Evolutionary conservation across 768 basidiomycete species (phyloP).

Genomic region (Termitomyces heimii): DNA sequence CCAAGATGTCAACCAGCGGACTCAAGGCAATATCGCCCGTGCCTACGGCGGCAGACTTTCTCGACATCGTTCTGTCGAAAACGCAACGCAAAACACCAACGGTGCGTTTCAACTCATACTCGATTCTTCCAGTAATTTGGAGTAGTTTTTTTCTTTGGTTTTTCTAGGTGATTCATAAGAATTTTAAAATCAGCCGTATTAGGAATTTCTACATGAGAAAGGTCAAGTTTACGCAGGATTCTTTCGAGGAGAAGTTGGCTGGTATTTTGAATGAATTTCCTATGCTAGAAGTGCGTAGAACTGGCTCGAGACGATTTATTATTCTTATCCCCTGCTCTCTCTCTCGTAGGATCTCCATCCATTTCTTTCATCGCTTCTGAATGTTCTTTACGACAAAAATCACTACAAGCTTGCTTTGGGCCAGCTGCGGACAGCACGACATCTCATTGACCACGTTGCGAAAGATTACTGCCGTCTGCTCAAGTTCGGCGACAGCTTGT

Average conservation of each 20-base stretch:
- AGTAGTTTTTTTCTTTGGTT: not conserved
- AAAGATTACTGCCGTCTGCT: slow-evolving; percentile 96
- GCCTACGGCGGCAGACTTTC: slow-evolving; percentile 89
- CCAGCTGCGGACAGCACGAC: slow-evolving; percentile 90
- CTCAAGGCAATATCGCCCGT: slow-evolving; percentile 98
- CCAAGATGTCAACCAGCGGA: slow-evolving; percentile 73
- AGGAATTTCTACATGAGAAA: slow-evolving; percentile 99
- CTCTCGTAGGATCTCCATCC: slow-evolving; percentile 85
- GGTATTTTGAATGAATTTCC: slow-evolving; percentile 96
- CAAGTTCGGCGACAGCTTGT: slow-evolving; percentile 97
- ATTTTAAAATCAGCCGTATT: slow-evolving; percentile 99
- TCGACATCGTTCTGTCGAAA: slow-evolving; percentile 90
- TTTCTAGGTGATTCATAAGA: slow-evolving; percentile 92
- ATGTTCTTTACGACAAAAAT: slow-evolving; percentile 99
- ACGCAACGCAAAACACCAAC: slow-evolving; percentile 98
- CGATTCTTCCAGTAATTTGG: no score
- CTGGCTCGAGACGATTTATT: not conserved
- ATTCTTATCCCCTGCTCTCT: not conserved
- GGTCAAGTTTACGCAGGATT: slow-evolving; percentile 97
- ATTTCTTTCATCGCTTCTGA: slow-evolving; percentile 92
- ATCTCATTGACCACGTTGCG: slow-evolving; percentile 94
- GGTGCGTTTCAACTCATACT: slow-evolving; percentile 33
- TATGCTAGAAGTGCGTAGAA: slow-evolving; percentile 79
- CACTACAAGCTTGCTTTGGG: slow-evolving; percentile 99
- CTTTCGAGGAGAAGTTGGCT: slow-evolving; percentile 92